These are phyloP conservation scores for Boletus pseudopeckii DNA, from an alignment of 768 basidiomycete genomes.

Conservation along the genomic window DNA sequence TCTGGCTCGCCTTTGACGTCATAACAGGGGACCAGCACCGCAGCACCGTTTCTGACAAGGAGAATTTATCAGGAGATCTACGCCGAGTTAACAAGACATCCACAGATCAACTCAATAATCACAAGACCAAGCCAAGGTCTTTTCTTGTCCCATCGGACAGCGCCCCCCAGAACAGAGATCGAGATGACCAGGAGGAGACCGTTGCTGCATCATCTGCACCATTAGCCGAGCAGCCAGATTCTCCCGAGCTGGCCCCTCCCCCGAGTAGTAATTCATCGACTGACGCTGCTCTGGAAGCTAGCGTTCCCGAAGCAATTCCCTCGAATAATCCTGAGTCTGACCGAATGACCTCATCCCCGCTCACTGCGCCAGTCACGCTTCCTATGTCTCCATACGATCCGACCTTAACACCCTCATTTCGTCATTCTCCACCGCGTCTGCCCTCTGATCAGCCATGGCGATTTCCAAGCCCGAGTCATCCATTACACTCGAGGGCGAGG, in stretches of 20 bases:
- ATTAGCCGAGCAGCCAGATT: constrained; percentile 26
- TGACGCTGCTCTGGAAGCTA: not conserved
- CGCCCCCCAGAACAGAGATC: constrained; percentile 10
- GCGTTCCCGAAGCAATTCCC: not conserved
- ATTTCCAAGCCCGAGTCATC: constrained; percentile 76
- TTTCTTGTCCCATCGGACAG: constrained; percentile 20
- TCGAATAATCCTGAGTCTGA: constrained; percentile 1
- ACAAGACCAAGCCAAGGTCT: constrained; percentile 20
- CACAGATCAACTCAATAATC: constrained; percentile 15
- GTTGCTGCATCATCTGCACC: constrained; percentile 19
- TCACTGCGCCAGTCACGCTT: constrained; percentile 29
- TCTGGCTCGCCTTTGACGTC: constrained; percentile 18
- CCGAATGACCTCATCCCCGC: constrained; percentile 23
- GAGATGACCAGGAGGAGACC: constrained; percentile 12
- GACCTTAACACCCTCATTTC: constrained; percentile 68
- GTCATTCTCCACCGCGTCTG: constrained; percentile 70
- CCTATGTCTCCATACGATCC: constrained; percentile 78
- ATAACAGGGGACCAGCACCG: constrained; percentile 63
- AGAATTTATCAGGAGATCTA: constrained; percentile 32
- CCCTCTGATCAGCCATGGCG: constrained; percentile 83
- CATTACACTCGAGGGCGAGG: constrained; percentile 60
- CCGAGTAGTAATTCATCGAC: not conserved
- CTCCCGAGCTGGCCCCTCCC: constrained; percentile 19
- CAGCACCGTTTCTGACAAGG: constrained; percentile 32
- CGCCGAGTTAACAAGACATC: constrained; percentile 26